Evolutionary conservation across 805 yeast genomes (phyloP).

Genomic region (Babjeviella inositovora): DNA sequence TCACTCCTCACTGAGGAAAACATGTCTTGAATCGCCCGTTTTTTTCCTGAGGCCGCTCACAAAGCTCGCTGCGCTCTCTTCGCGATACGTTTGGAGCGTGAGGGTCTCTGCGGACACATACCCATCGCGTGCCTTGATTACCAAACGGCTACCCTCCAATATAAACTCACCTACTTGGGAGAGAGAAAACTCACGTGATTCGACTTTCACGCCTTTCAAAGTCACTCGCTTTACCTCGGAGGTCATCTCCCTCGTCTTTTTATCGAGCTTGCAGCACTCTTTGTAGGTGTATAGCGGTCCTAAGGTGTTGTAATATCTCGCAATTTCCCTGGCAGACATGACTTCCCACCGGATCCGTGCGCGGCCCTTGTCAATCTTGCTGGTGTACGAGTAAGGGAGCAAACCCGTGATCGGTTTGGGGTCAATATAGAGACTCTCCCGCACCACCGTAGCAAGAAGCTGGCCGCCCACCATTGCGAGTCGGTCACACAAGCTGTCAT

Average conservation of each 20-base stretch:
- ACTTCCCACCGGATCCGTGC: conserved; percentile 29
- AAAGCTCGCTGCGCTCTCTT: conserved; percentile 29
- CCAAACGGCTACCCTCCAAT: conserved; percentile 8
- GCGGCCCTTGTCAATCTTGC: conserved; percentile 28
- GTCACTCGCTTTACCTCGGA: conserved; percentile 23
- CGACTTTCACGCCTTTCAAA: conserved; percentile 17
- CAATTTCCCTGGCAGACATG: conserved; percentile 16
- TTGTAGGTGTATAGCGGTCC: conserved; percentile 39
- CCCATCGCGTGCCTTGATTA: conserved; percentile 28
- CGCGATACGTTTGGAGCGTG: conserved; percentile 38
- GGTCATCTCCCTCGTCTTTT: conserved; percentile 1
- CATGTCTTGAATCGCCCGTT: conserved; percentile 14
- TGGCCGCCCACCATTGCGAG: conserved; percentile 51
- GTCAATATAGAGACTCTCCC: conserved; percentile 10
- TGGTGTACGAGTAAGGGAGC: conserved; percentile 54
- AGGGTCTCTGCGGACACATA: conserved; percentile 15
- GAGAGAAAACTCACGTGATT: conserved; percentile 11
- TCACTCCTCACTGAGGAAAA: conserved; percentile 1
- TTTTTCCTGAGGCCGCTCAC: conserved; percentile 24
- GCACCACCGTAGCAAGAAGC: conserved; percentile 29
- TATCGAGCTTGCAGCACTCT: conserved; percentile 4
- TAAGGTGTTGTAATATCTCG: conserved; percentile 28
- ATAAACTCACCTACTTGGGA: conserved; percentile 13
- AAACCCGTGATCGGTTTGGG: conserved; percentile 11
- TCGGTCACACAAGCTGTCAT: conserved; percentile 22